phyloP scores from a whole-genome alignment of 306 rosid species.

The Cicer bijugum region DNA sequence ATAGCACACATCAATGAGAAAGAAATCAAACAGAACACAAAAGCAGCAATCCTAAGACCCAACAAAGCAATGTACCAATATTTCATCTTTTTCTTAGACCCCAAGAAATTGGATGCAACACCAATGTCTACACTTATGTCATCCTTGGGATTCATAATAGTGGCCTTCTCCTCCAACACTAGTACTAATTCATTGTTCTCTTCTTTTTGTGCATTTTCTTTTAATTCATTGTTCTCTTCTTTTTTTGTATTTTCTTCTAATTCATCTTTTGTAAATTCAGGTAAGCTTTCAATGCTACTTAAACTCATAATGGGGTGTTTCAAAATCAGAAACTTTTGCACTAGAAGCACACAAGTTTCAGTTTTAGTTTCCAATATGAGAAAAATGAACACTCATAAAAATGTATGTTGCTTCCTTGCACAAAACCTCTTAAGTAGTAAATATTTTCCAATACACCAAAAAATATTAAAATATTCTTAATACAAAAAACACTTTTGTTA shows the following conservation, averaged over 20 bases:
- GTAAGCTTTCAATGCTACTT: slow-evolving; percentile 16
- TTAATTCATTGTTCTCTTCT: slow-evolving; percentile 10
- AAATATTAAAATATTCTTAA: neutral
- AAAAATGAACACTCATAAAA: slow-evolving; percentile 23
- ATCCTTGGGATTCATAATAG: slow-evolving; percentile 35
- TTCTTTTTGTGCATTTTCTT: neutral
- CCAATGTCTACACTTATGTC: slow-evolving; percentile 1
- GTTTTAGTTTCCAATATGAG: slow-evolving; percentile 25
- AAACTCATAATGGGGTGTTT: slow-evolving; percentile 12
- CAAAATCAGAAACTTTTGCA: slow-evolving; percentile 6
- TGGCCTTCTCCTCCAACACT: neutral
- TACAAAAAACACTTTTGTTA: neutral
- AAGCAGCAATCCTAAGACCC: slow-evolving; percentile 58
- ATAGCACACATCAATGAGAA: slow-evolving; percentile 72
- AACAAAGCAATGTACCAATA: slow-evolving; percentile 53
- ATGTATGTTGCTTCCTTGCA: neutral
- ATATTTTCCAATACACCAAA: neutral
- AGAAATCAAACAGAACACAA: slow-evolving; percentile 62
- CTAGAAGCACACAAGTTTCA: slow-evolving; percentile 7
- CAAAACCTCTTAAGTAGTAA: neutral
- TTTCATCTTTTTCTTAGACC: slow-evolving; percentile 48
- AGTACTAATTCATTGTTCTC: slow-evolving; percentile 10
- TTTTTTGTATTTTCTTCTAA: neutral
- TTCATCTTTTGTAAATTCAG: slow-evolving; percentile 17
- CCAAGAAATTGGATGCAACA: slow-evolving; percentile 41